These are phyloP conservation scores for Saccharomycopsis sp. DNA, from an alignment of 805 yeast genomes.

Conservation along the genomic window DNA sequence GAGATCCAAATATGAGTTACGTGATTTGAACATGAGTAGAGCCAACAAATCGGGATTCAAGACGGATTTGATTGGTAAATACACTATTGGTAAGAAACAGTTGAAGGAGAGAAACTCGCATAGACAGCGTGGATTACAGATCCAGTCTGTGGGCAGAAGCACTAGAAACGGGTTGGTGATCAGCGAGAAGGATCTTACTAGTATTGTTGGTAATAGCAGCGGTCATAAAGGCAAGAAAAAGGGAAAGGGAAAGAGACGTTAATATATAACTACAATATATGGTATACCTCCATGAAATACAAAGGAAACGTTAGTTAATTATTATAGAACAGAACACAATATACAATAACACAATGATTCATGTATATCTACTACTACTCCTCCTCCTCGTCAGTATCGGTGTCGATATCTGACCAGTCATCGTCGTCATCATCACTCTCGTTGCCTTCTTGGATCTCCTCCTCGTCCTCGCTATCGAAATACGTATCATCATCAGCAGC, in stretches of 20 bases:
- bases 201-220: constrained; percentile 29
- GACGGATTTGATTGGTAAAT: constrained; percentile 36
- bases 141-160: constrained; percentile 66
- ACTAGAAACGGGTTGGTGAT: constrained; percentile 76
- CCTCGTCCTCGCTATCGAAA: constrained; percentile 33
- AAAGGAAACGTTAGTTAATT: too few relatives aligned
- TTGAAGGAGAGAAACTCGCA: constrained; percentile 32
- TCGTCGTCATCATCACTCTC: constrained; percentile 36
- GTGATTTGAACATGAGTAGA: constrained; percentile 48
- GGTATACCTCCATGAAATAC: too few relatives aligned
- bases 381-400: not conserved
- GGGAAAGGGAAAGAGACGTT: constrained; percentile 3
- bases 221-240: not conserved
- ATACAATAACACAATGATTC: too few relatives aligned
- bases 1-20: constrained; percentile 57
- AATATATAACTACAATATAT: too few relatives aligned
- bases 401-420: constrained; percentile 24
- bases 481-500: constrained; percentile 33
- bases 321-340: not conserved
- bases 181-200: constrained; percentile 59
- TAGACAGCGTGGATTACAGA: constrained; percentile 75
- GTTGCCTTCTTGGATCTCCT: constrained; percentile 26
- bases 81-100: constrained; percentile 45
- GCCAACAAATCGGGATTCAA: constrained; percentile 42
- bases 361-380: constrained; percentile 16